phyloP scores from a whole-genome alignment of 306 rosid species.

The Castanospermum australe region DNA sequence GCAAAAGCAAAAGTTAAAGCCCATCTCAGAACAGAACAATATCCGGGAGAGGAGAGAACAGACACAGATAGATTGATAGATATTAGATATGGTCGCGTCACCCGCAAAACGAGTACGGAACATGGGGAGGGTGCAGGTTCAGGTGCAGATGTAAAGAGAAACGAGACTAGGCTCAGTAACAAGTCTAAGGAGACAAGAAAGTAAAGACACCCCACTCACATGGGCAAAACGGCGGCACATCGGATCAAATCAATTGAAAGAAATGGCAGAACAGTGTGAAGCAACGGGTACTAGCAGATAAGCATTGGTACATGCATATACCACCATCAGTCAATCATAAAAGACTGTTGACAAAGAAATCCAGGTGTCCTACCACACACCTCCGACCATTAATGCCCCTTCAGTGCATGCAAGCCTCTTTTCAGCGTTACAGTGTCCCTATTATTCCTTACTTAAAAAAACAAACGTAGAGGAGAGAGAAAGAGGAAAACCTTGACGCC shows the following conservation, averaged over 20 bases:
- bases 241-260: slow-evolving; percentile 68
- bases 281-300: slow-evolving; percentile 27
- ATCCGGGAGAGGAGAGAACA: slow-evolving; percentile 8
- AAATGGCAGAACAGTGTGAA: slow-evolving; percentile 23
- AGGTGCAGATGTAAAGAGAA: not conserved
- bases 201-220: slow-evolving; percentile 33
- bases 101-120: slow-evolving; percentile 32
- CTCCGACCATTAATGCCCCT: slow-evolving; percentile 38
- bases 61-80: slow-evolving; percentile 13
- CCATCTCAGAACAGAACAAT: slow-evolving; percentile 10
- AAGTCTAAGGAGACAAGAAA: slow-evolving; percentile 33
- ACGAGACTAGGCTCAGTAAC: not conserved
- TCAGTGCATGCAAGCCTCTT: slow-evolving; percentile 61
- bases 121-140: not conserved
- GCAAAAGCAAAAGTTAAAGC: slow-evolving; percentile 76
- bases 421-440: not conserved
- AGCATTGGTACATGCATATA: slow-evolving; percentile 25
- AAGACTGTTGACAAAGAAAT: slow-evolving; percentile 35
- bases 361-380: slow-evolving; percentile 46
- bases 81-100: slow-evolving; percentile 30
- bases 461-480: not conserved
- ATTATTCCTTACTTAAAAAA: not conserved
- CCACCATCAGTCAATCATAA: slow-evolving; percentile 71
- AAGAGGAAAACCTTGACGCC: slow-evolving; percentile 86
- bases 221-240: slow-evolving; percentile 92